These are phyloP conservation scores for Stylonectria norvegica DNA, from an alignment of 2,329 filamentous ascomycete genomes.

Conservation along the genomic window DNA sequence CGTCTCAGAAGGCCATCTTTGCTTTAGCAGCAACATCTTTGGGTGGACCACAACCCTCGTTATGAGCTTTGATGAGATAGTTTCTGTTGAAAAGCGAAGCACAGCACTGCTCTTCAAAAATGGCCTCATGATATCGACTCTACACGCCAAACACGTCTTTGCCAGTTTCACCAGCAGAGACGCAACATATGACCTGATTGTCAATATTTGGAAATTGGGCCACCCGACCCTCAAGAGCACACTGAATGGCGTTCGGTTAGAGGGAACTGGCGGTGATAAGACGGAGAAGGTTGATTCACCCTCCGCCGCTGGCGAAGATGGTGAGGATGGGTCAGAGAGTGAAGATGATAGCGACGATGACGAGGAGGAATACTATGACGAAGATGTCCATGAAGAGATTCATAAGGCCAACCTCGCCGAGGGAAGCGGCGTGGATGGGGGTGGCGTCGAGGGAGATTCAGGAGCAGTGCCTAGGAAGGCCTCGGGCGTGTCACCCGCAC, in stretches of 20 bases:
- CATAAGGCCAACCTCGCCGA: constrained; percentile 66
- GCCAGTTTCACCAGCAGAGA: constrained; percentile 93
- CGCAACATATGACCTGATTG: constrained; percentile 92
- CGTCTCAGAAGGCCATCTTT: constrained; percentile 94
- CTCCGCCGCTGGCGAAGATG: constrained; percentile 33
- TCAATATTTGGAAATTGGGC: constrained; percentile 97
- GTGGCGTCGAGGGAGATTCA: constrained; percentile 63
- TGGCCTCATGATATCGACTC: constrained; percentile 91
- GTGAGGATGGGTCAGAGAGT: constrained; percentile 53
- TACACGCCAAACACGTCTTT: constrained; percentile 94
- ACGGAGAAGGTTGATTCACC: constrained; percentile 72
- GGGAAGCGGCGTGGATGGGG: constrained; percentile 40
- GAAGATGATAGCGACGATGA: constrained; percentile 66
- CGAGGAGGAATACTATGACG: constrained; percentile 57
- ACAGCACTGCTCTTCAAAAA: constrained; percentile 96
- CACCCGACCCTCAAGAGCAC: constrained; percentile 90
- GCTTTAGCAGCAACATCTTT: constrained; percentile 98
- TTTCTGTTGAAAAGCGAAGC: constrained; percentile 93
- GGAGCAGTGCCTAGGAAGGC: constrained; percentile 66
- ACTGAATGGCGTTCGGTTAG: constrained; percentile 80
- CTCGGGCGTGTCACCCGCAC: constrained; percentile 52
- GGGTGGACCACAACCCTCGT: constrained; percentile 97
- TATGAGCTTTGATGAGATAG: constrained; percentile 97
- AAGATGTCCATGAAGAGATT: constrained; percentile 75
- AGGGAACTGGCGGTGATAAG: constrained; percentile 81